These are phyloP conservation scores for Millerozyma miso DNA, from an alignment of 805 yeast species.

Conservation along the genomic window DNA sequence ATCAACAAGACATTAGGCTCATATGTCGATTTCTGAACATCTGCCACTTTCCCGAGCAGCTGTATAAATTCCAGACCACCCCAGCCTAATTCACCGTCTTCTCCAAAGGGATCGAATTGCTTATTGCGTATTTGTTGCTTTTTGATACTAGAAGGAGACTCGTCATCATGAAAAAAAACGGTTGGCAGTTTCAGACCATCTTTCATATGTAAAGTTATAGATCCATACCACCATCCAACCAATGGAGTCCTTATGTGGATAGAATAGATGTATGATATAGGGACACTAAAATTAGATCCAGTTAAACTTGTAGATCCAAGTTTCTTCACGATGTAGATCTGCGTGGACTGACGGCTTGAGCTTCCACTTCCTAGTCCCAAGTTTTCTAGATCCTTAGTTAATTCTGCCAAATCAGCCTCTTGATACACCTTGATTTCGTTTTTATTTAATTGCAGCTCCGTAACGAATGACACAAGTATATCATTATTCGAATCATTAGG, in stretches of 20 bases:
- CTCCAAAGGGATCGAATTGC: slow-evolving; percentile 71
- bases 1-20: slow-evolving; percentile 72
- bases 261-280: slow-evolving; percentile 61
- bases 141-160: slow-evolving; percentile 66
- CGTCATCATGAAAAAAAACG: slow-evolving; percentile 89
- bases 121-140: slow-evolving; percentile 58
- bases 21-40: slow-evolving; percentile 61
- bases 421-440: slow-evolving; percentile 46
- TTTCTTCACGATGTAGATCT: slow-evolving; percentile 34
- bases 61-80: slow-evolving; percentile 81
- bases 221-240: slow-evolving; percentile 89
- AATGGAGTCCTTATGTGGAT: slow-evolving; percentile 82
- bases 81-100: slow-evolving; percentile 63
- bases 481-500: slow-evolving; percentile 49
- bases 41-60: slow-evolving; percentile 50
- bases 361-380: slow-evolving; percentile 10
- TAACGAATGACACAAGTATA: slow-evolving; percentile 62
- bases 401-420: slow-evolving; percentile 45
- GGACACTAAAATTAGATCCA: slow-evolving; percentile 67
- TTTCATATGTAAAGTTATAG: slow-evolving; percentile 68
- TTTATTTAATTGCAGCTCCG: slow-evolving; percentile 46
- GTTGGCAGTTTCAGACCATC: slow-evolving; percentile 72
- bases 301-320: slow-evolving; percentile 51
- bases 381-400: slow-evolving; percentile 16
- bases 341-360: not conserved